A percentile compares a stretch with the other conserved stretches of the same genome.
Evolutionary conservation across 2,329 filamentous ascomycete genomes (phyloP).

Genomic region (Trichoderma sp.): DNA sequence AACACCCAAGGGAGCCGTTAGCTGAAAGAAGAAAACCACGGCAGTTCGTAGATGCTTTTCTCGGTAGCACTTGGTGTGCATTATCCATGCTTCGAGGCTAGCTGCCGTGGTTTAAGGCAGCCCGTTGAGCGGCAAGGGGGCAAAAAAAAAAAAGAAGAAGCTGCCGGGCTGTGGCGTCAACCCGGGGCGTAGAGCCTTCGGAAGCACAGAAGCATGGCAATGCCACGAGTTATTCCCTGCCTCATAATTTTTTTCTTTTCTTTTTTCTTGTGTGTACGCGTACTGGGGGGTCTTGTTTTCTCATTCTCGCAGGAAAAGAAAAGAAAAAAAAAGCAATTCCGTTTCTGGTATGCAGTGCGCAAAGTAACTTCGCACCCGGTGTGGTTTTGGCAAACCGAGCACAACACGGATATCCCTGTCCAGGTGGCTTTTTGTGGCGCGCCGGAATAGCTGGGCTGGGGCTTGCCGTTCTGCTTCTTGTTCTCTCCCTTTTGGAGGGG

Average conservation of each 20-base stretch:
- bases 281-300: not conserved
- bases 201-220: not conserved
- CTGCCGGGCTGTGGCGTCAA: not conserved
- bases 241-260: not conserved
- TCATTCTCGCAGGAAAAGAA: not conserved
- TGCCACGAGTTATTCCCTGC: not conserved
- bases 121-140: not conserved
- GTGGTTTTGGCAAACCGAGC: not conserved
- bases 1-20: not conserved
- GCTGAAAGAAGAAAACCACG: not conserved
- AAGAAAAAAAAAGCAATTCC: not conserved
- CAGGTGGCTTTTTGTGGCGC: not conserved
- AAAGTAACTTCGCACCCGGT: not conserved
- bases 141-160: not conserved
- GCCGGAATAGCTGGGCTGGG: not conserved
- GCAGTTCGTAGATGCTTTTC: not conserved
- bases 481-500: not conserved
- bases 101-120: not conserved
- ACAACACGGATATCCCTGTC: not conserved
- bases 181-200: not conserved
- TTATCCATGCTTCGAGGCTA: not conserved
- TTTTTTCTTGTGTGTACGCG: not conserved
- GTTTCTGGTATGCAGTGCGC: conserved; percentile 15
- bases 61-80: not conserved
- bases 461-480: not conserved